phyloP scores from a whole-genome alignment of 805 yeast genomes.

The Cyberlindnera xishuangbannaensis region DNA sequence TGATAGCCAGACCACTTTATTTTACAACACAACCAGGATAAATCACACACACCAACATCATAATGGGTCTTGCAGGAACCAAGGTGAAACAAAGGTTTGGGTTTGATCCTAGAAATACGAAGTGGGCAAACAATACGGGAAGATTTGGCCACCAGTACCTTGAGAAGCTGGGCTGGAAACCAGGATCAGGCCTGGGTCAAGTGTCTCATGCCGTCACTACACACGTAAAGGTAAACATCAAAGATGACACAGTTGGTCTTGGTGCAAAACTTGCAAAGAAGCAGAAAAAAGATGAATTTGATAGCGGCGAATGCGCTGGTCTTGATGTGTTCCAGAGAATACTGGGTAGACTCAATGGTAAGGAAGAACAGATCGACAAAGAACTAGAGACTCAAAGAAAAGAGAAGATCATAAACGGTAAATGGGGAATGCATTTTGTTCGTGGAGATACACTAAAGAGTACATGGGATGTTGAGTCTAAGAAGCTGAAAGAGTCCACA shows the following conservation, averaged over 20 bases:
- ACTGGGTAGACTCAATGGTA: constrained; percentile 84
- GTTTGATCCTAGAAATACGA: constrained; percentile 86
- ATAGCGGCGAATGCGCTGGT: constrained; percentile 82
- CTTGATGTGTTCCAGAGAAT: constrained; percentile 90
- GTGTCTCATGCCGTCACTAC: constrained; percentile 62
- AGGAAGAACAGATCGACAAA: constrained; percentile 56
- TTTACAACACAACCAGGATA: too few relatives aligned
- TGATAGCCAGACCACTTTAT: too few relatives aligned
- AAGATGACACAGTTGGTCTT: constrained; percentile 78
- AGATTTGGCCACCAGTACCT: constrained; percentile 87
- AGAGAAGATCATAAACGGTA: constrained; percentile 72
- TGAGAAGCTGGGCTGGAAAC: constrained; percentile 83
- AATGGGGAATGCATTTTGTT: constrained; percentile 84
- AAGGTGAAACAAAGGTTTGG: constrained; percentile 83
- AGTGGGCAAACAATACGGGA: constrained; percentile 82
- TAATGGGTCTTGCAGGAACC: constrained; percentile 79
- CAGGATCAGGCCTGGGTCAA: constrained; percentile 84
- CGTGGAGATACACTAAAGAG: constrained; percentile 79
- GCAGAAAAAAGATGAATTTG: constrained; percentile 59
- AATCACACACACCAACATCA: neutral
- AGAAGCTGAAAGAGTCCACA: constrained; percentile 25
- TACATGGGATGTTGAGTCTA: constrained; percentile 68
- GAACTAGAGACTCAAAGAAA: constrained; percentile 65
- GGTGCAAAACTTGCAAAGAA: constrained; percentile 74
- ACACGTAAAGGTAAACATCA: constrained; percentile 77